Evolutionary conservation across 1,284 basidiomycete species (phyloP), one percentile per base, ranked within the genome.

Genomic region (Trametes hirsuta): DNA sequence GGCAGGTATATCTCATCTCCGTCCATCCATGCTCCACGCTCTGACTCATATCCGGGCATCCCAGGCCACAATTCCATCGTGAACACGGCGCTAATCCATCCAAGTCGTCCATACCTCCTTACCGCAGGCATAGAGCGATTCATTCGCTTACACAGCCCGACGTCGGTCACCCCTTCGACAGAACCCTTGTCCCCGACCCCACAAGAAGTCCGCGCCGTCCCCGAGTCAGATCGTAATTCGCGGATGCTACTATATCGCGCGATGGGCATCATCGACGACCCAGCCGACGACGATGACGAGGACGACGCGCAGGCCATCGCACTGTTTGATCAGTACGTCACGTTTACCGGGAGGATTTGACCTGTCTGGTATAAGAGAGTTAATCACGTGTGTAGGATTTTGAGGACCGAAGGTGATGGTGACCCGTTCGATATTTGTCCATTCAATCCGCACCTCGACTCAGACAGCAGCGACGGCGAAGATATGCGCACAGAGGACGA

Each of bases 41-140:
- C 30, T 40, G 6, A 25, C n/a, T 39, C 41, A 47, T 6, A 15
- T 14, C 34, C n/a, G 21, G 46, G 30, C 10, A 12, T 34, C 42
- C 1, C 22, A 87, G 88, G 89, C 4, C 90, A 93, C 68, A 76
- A 80, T 41, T 91, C 89, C 1, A 90, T 93, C 55, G 84, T 92
- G 50, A 93, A 93, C 71, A 84, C 83, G 0, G 78, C 84, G 3
- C 72, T 89, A 35, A 84, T 91, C 60, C 91, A 93, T 69, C 90
- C 91, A 1, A 75, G 81, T n/a, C 76, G 87, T 36, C 81, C 87
- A 3, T 79, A 87, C 53, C 75, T 91, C 25, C 79, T 83, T 40
- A 90, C 90, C 2, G 78, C 85, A 2, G 91, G 91, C 2, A 82
- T 93, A 35, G 91, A 93, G 69, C 83, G 84, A 25, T 75, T 84